phyloP scores from a whole-genome alignment of 2,329 filamentous ascomycete species.

The Eutypella sp. region DNA sequence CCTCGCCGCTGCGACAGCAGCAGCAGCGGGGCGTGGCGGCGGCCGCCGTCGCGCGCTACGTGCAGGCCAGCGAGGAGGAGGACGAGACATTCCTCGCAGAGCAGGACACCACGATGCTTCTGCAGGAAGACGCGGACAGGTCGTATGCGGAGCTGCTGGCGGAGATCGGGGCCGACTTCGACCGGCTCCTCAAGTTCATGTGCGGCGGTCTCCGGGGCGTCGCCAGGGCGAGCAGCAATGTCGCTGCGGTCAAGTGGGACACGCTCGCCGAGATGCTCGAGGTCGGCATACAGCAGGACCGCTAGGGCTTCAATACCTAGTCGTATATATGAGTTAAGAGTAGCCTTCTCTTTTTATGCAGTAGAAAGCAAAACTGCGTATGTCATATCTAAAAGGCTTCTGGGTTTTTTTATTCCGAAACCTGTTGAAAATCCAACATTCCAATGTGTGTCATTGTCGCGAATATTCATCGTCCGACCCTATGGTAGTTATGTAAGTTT shows the following conservation, averaged over 20 bases:
- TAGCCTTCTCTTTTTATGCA: neutral
- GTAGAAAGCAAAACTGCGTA: no score
- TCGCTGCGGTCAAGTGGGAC: constrained; percentile 63
- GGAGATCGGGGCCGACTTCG: constrained; percentile 58
- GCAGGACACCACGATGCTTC: constrained; percentile 21
- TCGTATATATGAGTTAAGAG: neutral
- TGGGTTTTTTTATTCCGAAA: no score
- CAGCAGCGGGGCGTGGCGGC: no score
- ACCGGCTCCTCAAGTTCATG: constrained; percentile 64
- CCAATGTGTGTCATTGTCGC: no score
- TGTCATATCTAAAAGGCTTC: no score
- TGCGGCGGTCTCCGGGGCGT: constrained; percentile 68
- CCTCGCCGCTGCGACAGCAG: constrained; percentile 27
- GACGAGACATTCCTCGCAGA: constrained; percentile 27
- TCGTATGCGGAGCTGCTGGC: constrained; percentile 48
- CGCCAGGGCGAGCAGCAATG: constrained; percentile 65
- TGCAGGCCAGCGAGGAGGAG: constrained; percentile 24
- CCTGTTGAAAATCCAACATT: no score
- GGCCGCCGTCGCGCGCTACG: constrained; percentile 19
- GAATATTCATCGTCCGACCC: no score
- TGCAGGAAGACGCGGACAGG: constrained; percentile 32
- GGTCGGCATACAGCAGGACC: constrained; percentile 27
- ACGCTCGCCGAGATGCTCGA: constrained; percentile 77
- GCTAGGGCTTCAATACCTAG: constrained; percentile 5
- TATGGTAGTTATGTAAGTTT: no score